Percentiles rank a stretch among this genome's conserved stretches.
Evolutionary conservation across 1,284 basidiomycete genomes (phyloP).

Genomic region (Macrocystidia cucumis): DNA sequence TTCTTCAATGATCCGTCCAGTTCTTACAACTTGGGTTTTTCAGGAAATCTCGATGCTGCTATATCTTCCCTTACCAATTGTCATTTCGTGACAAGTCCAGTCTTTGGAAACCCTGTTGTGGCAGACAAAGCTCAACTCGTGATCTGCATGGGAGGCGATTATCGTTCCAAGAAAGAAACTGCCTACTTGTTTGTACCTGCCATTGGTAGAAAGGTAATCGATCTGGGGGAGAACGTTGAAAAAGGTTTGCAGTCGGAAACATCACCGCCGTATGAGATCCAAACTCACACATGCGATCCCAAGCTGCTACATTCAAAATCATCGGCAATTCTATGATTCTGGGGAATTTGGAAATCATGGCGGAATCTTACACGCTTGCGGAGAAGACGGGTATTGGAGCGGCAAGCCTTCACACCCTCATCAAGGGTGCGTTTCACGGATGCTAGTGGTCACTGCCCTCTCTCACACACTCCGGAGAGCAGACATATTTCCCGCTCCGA

Average conservation of each 20-base stretch:
- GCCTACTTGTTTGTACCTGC: slow-evolving; percentile 73
- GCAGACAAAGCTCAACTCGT: slow-evolving; percentile 70
- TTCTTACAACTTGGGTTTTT: slow-evolving; percentile 3
- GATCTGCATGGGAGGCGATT: slow-evolving; percentile 78
- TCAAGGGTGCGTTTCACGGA: slow-evolving; percentile 40
- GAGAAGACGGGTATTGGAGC: slow-evolving; percentile 80
- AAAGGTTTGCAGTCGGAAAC: slow-evolving; percentile 39
- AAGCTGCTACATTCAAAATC: slow-evolving; percentile 74
- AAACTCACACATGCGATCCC: slow-evolving; percentile 2
- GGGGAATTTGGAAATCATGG: slow-evolving; percentile 69
- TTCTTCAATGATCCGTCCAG: slow-evolving; percentile 2
- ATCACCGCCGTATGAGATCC: slow-evolving; percentile 1
- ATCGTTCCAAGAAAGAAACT: slow-evolving; percentile 77
- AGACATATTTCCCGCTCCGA: slow-evolving; percentile 56
- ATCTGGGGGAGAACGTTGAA: slow-evolving; percentile 71
- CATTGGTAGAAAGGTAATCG: slow-evolving; percentile 70
- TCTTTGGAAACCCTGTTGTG: slow-evolving; percentile 68
- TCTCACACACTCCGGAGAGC: neutral
- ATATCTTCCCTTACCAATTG: slow-evolving; percentile 56
- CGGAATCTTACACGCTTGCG: slow-evolving; percentile 77
- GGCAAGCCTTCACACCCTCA: slow-evolving; percentile 45
- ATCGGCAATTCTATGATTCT: slow-evolving; percentile 71
- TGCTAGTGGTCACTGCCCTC: slow-evolving; percentile 7
- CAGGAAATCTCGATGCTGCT: slow-evolving; percentile 66
- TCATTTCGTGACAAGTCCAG: slow-evolving; percentile 71